Evolutionary conservation across 2,329 filamentous ascomycete genomes (phyloP), one percentile per base, ranked within the genome.

Genomic region (Endocalyx cinctus): DNA sequence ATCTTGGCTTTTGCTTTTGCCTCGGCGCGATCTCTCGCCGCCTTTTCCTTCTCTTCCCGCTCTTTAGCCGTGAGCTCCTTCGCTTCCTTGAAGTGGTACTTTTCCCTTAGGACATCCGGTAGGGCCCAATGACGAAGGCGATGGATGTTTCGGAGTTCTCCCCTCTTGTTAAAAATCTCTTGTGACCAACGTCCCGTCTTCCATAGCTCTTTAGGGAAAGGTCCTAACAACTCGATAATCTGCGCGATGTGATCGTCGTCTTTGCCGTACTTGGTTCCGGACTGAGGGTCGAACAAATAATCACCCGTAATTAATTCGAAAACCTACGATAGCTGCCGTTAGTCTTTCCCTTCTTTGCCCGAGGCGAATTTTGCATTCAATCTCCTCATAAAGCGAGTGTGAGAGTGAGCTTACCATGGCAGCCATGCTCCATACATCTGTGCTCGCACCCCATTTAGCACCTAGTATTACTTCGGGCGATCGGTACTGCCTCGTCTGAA

Each of bases 401-500:
- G 8, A 7, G 15, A 31, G n/a, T n/a, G n/a, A n/a, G 56, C 79
- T 52, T 73, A 97, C 92, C 92, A 98, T 98, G 48, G 86, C 86
- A 38, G 92, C 89, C 92, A 98, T 98, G 64, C 90, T 97, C 92
- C 92, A 98, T 6, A 97, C 86, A 63, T 98, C 92, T 2, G 92
- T 97, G 58, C 90, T 97, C n/a, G 92, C 92, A 47, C 92, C 92
- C 92, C 92, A 98, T 69, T 97, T 97, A 4, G 88, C 80, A 25
- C 92, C 92, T 14, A 98, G 69, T 40, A 98, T 97, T 36, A 98
- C 92, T 63, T 98, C 92, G 2, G 92, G 92, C 2, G 92, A 97
- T 37, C 92, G 77, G 62, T 98, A 98, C 64, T 98, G 92, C 53
- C 92, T 77, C 7, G 92, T 98, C 60, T 98, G 92, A 52, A 98